Conservation (phyloP, 2,329 filamentous ascomycete species). For the Cladobotryum protrusum region DNA sequence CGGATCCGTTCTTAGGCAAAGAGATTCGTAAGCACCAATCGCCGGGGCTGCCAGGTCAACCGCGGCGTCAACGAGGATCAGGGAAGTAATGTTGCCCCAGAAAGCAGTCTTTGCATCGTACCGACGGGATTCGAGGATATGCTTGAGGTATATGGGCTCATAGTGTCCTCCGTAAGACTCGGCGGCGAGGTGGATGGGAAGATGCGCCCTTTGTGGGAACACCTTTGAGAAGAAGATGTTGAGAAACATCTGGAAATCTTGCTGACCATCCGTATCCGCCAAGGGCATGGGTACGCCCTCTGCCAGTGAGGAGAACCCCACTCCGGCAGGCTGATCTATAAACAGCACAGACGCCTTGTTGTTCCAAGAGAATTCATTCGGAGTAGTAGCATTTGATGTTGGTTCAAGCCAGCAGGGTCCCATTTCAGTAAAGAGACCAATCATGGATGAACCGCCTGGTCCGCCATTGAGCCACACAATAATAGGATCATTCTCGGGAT, state of each 20-base stretch:
- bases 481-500: constrained; percentile 25
- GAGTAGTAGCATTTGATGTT: not conserved
- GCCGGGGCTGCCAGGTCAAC: constrained; percentile 10
- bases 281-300: constrained; percentile 20
- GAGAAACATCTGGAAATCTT: constrained; percentile 44
- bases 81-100: constrained; percentile 60
- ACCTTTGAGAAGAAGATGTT: constrained; percentile 38
- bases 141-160: constrained; percentile 24
- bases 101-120: constrained; percentile 12
- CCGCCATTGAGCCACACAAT: constrained; percentile 42
- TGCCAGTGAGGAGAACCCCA: constrained; percentile 46
- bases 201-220: constrained; percentile 33
- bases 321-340: constrained; percentile 49
- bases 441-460: constrained; percentile 13
- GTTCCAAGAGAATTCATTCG: constrained; percentile 17
- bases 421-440: constrained; percentile 13
- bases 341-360: constrained; percentile 33
- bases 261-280: constrained; percentile 36
- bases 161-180: constrained; percentile 34
- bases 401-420: constrained; percentile 14
- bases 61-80: constrained; percentile 14
- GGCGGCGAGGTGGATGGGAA: constrained; percentile 40
- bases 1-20: constrained; percentile 12
- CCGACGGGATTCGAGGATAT: constrained; percentile 14
- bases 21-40: constrained; percentile 12